A percentile compares a stretch with the other conserved stretches of the same genome.
phyloP scores from a whole-genome alignment of 2,329 filamentous ascomycete species.

The Aspergillus spinulosporus region DNA sequence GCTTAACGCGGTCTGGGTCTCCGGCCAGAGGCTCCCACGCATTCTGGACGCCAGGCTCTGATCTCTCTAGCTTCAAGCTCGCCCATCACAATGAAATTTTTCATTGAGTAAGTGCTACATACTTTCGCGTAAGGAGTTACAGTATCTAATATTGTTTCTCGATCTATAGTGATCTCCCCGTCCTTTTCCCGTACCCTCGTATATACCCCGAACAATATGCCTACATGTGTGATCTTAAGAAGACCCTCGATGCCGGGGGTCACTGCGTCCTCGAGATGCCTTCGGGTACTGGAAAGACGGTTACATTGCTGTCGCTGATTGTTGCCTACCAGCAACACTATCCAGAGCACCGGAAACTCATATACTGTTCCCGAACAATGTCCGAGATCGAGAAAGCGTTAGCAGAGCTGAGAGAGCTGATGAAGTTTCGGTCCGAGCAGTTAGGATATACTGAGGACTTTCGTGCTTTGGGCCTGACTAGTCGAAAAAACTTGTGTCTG shows the following conservation, averaged over 20 bases:
- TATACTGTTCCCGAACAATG: constrained; percentile 99
- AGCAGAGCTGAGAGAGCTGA: constrained; percentile 83
- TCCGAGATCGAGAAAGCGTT: constrained; percentile 98
- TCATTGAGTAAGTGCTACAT: constrained; percentile 62
- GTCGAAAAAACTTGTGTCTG: constrained; percentile 93
- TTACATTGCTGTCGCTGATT: constrained; percentile 91
- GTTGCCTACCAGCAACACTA: constrained; percentile 95
- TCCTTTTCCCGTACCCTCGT: constrained; percentile 72
- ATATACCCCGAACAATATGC: constrained; percentile 75
- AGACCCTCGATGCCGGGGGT: constrained; percentile 87
- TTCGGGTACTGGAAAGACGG: constrained; percentile 96
- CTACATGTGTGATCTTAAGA: constrained; percentile 83
- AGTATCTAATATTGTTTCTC: constrained; percentile 13
- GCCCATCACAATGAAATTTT: constrained; percentile 68
- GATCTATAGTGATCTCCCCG: constrained; percentile 59
- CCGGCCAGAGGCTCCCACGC: constrained; percentile 7
- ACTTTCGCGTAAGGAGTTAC: constrained; percentile 1
- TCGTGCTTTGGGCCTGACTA: constrained; percentile 85
- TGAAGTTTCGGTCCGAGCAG: constrained; percentile 90
- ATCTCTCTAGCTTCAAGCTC: constrained; percentile 21
- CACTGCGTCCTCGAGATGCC: constrained; percentile 99
- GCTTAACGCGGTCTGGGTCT: constrained; percentile 20
- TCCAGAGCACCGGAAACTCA: constrained; percentile 90
- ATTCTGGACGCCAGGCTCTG: constrained; percentile 15
- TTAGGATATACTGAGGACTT: constrained; percentile 93